Conservation (phyloP, 2,329 filamentous ascomycete species). For the Coniochaeta prunicola region DNA sequence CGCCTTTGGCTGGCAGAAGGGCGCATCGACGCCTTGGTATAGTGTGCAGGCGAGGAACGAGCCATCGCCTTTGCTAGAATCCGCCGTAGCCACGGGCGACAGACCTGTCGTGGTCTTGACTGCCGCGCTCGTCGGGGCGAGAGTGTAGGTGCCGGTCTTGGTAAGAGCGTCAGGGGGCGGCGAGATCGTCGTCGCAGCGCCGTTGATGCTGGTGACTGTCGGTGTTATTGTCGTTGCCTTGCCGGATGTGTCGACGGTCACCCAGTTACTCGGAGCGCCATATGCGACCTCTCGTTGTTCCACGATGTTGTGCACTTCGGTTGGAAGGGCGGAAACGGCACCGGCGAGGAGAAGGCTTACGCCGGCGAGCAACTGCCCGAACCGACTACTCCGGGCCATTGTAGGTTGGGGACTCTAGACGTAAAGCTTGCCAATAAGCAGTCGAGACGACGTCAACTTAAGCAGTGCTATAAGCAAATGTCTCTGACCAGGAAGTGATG, state of each 20-base stretch:
- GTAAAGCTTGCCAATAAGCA: not conserved
- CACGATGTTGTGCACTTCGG: constrained; percentile 12
- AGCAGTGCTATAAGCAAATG: not conserved
- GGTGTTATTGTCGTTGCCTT: constrained; percentile 20
- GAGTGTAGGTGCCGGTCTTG: constrained; percentile 18
- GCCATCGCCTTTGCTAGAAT: constrained; percentile 13
- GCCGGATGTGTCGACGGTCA: constrained; percentile 22
- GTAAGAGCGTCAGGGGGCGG: constrained; percentile 20
- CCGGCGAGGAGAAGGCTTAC: not conserved
- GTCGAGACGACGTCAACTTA: not conserved
- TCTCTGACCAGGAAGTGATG: not conserved
- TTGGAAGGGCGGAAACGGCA: constrained; percentile 10
- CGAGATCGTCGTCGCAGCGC: constrained; percentile 18
- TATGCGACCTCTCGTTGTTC: constrained; percentile 8
- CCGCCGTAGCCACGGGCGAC: constrained; percentile 23
- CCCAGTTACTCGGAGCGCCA: constrained; percentile 16
- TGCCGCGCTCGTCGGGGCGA: constrained; percentile 14
- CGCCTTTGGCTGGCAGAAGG: constrained; percentile 24
- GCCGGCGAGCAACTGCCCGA: not conserved
- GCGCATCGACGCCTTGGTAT: constrained; percentile 15
- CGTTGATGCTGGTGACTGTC: constrained; percentile 15
- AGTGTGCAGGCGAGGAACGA: constrained; percentile 22
- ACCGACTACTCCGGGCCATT: not conserved
- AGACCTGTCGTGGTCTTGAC: constrained; percentile 21
- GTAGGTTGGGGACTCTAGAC: not conserved